Evolutionary conservation across 139 green algal genomes (phyloP).

Genomic region (Tetradesmus obliquus): DNA sequence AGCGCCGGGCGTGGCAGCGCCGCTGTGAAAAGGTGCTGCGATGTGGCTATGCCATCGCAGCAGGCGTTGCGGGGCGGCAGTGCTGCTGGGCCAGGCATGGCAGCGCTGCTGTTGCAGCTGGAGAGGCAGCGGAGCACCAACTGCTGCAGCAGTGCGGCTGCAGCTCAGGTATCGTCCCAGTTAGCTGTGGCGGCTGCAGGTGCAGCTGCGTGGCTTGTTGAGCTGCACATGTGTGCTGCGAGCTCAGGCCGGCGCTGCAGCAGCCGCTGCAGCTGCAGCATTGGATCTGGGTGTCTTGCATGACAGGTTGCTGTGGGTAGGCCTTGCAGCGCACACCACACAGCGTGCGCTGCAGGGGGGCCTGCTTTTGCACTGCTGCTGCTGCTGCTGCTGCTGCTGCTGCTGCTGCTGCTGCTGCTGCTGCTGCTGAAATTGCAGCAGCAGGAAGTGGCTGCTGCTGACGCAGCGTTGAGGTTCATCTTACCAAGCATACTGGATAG

Average conservation of each 20-base stretch:
- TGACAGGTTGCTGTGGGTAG: background rate
- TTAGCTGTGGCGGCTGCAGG: background rate
- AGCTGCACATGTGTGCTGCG: background rate
- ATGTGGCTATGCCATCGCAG: background rate
- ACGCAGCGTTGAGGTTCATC: too few relatives aligned
- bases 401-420: background rate
- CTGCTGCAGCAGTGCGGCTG: background rate
- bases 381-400: background rate
- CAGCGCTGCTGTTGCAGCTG: background rate
- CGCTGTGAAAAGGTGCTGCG: background rate
- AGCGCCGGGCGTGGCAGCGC: slow-evolving; percentile 5
- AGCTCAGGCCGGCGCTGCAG: background rate
- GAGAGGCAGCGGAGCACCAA: background rate
- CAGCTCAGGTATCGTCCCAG: background rate
- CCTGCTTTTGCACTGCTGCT: background rate
- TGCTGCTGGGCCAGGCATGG: background rate
- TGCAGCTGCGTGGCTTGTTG: background rate
- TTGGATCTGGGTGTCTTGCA: background rate
- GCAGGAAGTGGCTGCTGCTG: too few relatives aligned
- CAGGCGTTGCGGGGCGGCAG: background rate
- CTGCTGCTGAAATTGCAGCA: too few relatives aligned
- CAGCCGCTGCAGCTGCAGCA: background rate
- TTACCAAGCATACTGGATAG: too few relatives aligned
- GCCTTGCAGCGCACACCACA: background rate
- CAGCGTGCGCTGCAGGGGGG: too few relatives aligned